Base-by-base conservation (phyloP, 163 green algal genomes). In the Scenedesmus sp. region DNA sequence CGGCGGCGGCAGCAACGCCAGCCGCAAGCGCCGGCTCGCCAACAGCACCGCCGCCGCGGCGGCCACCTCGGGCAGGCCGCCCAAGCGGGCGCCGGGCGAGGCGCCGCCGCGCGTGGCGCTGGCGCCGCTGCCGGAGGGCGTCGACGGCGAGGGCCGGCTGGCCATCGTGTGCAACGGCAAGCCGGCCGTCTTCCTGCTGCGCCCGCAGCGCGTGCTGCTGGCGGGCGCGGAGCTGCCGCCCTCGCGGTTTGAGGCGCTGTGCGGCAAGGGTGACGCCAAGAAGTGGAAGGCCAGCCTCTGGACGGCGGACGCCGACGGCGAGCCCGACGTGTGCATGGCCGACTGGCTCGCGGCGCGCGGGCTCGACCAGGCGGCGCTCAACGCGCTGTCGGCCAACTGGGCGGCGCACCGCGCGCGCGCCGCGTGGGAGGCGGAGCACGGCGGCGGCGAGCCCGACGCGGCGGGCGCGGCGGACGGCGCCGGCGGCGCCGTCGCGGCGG, bases 271-370 rank as follows among this genome's bases (percentile, higher is more conserved):
- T 0, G 88, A 95, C 20, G 89, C 94, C 56, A 97, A 96, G 82
- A 98, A 97, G 82, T 98, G 94, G 94, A 96, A 97, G 87, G 82
- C 47, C 60, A 92, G 83, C 71, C 48, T 97, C 20, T 94, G 84
- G 80, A 73, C 78, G 2, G 63, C 45, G 4, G 70, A 83, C 22
- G 71, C 72, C 9, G 70, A 87, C 13, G 91, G 88, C 0, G 50
- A 83, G 67, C 76, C 78, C 9, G 73, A 75, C 60, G 47, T 53
- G 82, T 88, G 74, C 69, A 87, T 81, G 73, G 73, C 60, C 22
- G 91, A 95, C 28, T 94, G 88, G 87, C 86, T 97, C 65, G 36
- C 53, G 1, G 47, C 77, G 36, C 51, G 67, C 2, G 69, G 81
- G 34, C 77, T 96, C 47, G 91, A 95, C 66, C 86, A 87, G 22